Base-by-base conservation (phyloP, 768 basidiomycete species). In the Lyophyllum atratum region DNA sequence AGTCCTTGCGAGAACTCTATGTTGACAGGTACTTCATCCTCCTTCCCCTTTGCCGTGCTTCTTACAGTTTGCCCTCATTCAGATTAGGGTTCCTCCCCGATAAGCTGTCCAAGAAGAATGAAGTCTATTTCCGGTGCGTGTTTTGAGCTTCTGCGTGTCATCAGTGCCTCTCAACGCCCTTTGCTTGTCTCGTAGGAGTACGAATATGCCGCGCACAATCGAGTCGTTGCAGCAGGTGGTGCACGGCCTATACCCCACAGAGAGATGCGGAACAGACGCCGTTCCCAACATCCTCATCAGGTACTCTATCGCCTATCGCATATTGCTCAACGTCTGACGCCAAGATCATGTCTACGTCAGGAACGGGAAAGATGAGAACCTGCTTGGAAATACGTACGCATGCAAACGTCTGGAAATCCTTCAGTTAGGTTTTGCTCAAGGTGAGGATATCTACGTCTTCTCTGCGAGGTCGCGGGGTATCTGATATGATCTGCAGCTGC, bases 201-300 rank as follows among this genome's bases (percentile, higher is more conserved):
- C 92, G 2, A 88, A 90, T 64, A 83, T 93, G 68, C 83, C 90
- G 0, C 78, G 92, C 31, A 92, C 90, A 5, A 84, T 86, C 15
- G 89, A 92, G 62, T 86, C 86, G 0, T 70, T 92, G 17, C 85
- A 89, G 61, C 85, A 93, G 60, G 76, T 92, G 33, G 74, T 89
- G n/a, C 78, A 85, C 49, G 90, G 90, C 1, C 68, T 93, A 46
- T 93, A 91, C 63, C 88, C 87, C 1, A 70, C 73, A 7, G 59
- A 70, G 4, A 82, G 83, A 64, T 84, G 81, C 59, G 70, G 69
- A 8, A 62, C 71, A 14, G 68, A 69, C n/a, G 72, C 77, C 12
- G 59, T 77, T 15, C 86, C 88, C 12, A 68, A 76, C 0, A 70
- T 89, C 31, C 68, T 84, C 31, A 70, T 88, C 52, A 79, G 89